Base-by-base conservation (phyloP, 78 protist species). In the Dictyostelium capitatum region DNA sequence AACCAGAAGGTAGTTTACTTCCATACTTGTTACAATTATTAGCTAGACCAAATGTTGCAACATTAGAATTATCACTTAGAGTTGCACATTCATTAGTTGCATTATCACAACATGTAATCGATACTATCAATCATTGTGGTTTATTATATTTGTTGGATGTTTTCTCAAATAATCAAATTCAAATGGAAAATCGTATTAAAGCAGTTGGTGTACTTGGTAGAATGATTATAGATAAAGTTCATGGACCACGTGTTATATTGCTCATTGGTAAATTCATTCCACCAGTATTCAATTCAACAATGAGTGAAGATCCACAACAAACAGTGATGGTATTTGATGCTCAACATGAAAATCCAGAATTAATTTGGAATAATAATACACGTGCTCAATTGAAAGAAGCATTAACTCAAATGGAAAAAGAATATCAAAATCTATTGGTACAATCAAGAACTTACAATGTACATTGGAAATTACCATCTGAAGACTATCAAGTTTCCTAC, bases 361-460 rank as follows among this genome's bases (percentile, higher is more conserved):
- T 96, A n/a, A 96, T 96, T 37, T 96, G 97, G 97, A 91, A 96
- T 78, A 89, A 81, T 50, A 65, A 62, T 53, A 96, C 96, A 5
- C 81, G 97, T 43, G 92, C 89, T 2, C 93, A 85, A 30, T 59
- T 94, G n/a, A 9, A 10, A 23, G 96, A 94, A 14, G 28, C 32
- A 0, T 17, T 94, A 25, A 77, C 50, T 7, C 28, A 50, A 10
- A 46, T 90, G 25, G 56, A 81, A 69, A 77, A 62, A 62, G 72
- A 81, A 65, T 77, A 82, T 87, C 25, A 73, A 9, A 37, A 12
- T 19, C 69, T 17, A 10, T 7, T 83, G 46, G 57, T 72, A 6
- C 25, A n/a, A 30, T 28, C 32, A 4, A 70, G 41, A 15, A 25
- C 95, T 7, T 28, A 28, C 72, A 67, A 73, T 25, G 30, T 79